phyloP scores from a whole-genome alignment of 2,329 filamentous ascomycete genomes.

The Aureobasidium namibiae region DNA sequence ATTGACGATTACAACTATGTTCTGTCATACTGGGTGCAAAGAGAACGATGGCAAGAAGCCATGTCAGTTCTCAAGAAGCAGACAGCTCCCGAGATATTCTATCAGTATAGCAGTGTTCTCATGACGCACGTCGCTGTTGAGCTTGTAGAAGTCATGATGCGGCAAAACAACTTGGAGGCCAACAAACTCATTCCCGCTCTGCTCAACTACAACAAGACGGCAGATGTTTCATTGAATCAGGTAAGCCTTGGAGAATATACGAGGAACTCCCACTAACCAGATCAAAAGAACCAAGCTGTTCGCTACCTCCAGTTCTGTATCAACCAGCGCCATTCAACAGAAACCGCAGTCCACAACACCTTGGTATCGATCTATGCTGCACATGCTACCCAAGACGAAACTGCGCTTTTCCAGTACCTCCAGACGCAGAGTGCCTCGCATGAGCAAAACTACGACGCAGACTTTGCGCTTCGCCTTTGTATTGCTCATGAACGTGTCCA shows the following conservation, averaged over 20 bases:
- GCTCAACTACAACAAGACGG: constrained; percentile 80
- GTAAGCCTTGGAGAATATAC: background rate
- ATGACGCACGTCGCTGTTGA: constrained; percentile 83
- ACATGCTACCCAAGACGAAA: constrained; percentile 73
- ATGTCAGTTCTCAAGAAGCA: constrained; percentile 86
- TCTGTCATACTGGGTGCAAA: constrained; percentile 91
- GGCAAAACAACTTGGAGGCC: constrained; percentile 75
- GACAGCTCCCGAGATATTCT: constrained; percentile 86
- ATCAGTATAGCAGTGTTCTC: constrained; percentile 92
- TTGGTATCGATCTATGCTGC: constrained; percentile 93
- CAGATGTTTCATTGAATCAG: constrained; percentile 51
- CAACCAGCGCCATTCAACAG: constrained; percentile 69
- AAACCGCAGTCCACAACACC: constrained; percentile 92
- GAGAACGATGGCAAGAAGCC: constrained; percentile 84
- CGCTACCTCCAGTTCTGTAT: constrained; percentile 91
- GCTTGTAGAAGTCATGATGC: constrained; percentile 90
- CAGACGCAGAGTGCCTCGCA: constrained; percentile 69
- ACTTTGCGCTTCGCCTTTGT: constrained; percentile 91
- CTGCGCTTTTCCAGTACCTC: constrained; percentile 77
- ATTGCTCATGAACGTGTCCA: constrained; percentile 90
- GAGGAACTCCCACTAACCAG: background rate
- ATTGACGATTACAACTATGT: constrained; percentile 93
- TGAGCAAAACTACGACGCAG: constrained; percentile 81
- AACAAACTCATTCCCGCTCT: constrained; percentile 87
- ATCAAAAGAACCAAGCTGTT: constrained; percentile 68